Evolutionary conservation across 2,329 filamentous ascomycete species (phyloP), one percentile per base, ranked within the genome.

Genomic region (Helotiales sp.): DNA sequence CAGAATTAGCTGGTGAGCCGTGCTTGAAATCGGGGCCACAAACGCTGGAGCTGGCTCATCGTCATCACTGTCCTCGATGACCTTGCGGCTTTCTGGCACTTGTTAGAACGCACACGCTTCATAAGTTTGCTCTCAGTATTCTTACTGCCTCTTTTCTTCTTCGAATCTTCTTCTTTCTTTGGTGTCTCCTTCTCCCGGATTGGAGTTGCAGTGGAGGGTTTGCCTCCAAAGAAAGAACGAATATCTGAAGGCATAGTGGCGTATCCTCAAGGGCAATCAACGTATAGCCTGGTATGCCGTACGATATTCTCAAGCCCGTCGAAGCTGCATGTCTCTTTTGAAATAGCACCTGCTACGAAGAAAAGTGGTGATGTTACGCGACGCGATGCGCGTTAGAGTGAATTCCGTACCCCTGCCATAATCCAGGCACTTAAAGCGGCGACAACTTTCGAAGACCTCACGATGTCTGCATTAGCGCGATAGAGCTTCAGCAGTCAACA

Each of bases 211-310:
- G 85, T 76, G 63, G 82, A 81, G 52, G 85, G 84, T 73, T 92
- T 92, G 60, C 89, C 85, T 55, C 88, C 86, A 77, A 98, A 97
- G 76, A 97, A 98, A 67, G 81, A 91, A 70, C 93, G 84, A 69
- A 97, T 98, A 75, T 98, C 93, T 61, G 65, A 91, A 54, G 92
- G 85, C 92, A 96, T 96, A 42, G 47, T 67, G 56, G 42, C 17
- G 22, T 31, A 19, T 46, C 19, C 2, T 24, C 10, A 27, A 17
- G 2, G 6, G 6, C 10, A 4, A 5, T 12, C 27, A 24, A 4
- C 2, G 25, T 19, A 25, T 15, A 25, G 27, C 6, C 9, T 2
- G 40, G 13, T 15, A 15, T 25, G 40, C 13, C 27, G 9, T 17
- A 25, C 22, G 40, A 44, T 44, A 27, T 27, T 15, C 40, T 44